Percentiles rank a stretch among this genome's conserved stretches.
Evolutionary conservation across 2,329 filamentous ascomycete genomes (phyloP).

Genomic region (Nemania sp.): DNA sequence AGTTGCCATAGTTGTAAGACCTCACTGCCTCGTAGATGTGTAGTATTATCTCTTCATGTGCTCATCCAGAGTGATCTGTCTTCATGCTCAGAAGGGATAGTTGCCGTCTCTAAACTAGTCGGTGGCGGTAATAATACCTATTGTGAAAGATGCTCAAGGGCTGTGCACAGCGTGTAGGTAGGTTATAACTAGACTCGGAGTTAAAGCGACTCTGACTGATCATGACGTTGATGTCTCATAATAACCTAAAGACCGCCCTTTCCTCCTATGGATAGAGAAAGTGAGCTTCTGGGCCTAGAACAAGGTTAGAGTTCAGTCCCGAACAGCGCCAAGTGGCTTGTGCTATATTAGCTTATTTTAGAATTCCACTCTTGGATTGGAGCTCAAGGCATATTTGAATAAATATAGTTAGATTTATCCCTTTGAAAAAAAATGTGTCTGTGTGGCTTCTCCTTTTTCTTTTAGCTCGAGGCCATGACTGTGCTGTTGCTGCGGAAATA

Average conservation of each 20-base stretch:
- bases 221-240: slow-evolving; percentile 1
- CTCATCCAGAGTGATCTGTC: neutral
- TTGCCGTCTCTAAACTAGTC: neutral
- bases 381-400: too few species aligned
- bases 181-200: neutral
- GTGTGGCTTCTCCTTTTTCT: slow-evolving; percentile 5
- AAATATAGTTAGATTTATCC: too few species aligned
- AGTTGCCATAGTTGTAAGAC: neutral
- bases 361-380: neutral
- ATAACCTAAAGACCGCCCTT: neutral
- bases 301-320: too few species aligned
- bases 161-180: neutral
- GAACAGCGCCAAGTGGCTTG: too few species aligned
- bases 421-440: too few species aligned
- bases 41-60: neutral
- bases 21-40: neutral
- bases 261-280: neutral
- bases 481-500: slow-evolving; percentile 1
- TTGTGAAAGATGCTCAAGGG: neutral
- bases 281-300: neutral
- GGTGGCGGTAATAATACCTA: neutral
- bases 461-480: too few species aligned
- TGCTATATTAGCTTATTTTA: too few species aligned
- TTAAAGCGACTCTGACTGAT: neutral
- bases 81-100: neutral